phyloP scores from a whole-genome alignment of 805 yeast species.

The Metschnikowia anglica region DNA sequence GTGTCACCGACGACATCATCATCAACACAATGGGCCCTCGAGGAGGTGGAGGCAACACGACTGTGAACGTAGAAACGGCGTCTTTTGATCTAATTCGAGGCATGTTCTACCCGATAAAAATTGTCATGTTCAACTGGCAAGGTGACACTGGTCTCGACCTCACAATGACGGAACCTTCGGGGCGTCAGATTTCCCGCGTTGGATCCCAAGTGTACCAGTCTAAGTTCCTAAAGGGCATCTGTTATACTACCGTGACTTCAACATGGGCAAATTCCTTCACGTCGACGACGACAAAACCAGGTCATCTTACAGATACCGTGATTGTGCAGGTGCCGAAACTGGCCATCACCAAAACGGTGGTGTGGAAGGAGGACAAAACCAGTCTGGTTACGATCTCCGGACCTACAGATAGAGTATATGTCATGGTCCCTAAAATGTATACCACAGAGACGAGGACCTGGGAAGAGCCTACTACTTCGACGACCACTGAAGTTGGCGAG shows the following conservation, averaged over 20 bases:
- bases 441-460: constrained; percentile 12
- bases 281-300: constrained; percentile 3
- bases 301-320: not conserved
- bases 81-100: constrained; percentile 9
- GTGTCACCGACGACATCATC: constrained; percentile 11
- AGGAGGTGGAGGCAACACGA: constrained; percentile 8
- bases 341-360: constrained; percentile 11
- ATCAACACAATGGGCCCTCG: constrained; percentile 10
- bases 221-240: constrained; percentile 4
- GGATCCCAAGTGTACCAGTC: constrained; percentile 14
- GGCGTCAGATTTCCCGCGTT: constrained; percentile 5
- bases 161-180: constrained; percentile 2
- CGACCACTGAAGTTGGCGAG: constrained; percentile 10
- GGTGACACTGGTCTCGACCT: constrained; percentile 10
- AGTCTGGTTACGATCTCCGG: constrained; percentile 9
- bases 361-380: constrained; percentile 10
- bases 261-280: not conserved
- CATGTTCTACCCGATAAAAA: constrained; percentile 14
- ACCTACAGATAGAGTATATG: constrained; percentile 10
- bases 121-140: constrained; percentile 15
- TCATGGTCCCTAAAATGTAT: constrained; percentile 14
- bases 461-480: constrained; percentile 10
- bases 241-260: constrained; percentile 11
- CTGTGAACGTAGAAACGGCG: constrained; percentile 1
- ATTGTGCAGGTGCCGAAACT: constrained; percentile 13